Evolutionary conservation across 2,329 filamentous ascomycete species (phyloP).

Genomic region (Diaporthe citri): DNA sequence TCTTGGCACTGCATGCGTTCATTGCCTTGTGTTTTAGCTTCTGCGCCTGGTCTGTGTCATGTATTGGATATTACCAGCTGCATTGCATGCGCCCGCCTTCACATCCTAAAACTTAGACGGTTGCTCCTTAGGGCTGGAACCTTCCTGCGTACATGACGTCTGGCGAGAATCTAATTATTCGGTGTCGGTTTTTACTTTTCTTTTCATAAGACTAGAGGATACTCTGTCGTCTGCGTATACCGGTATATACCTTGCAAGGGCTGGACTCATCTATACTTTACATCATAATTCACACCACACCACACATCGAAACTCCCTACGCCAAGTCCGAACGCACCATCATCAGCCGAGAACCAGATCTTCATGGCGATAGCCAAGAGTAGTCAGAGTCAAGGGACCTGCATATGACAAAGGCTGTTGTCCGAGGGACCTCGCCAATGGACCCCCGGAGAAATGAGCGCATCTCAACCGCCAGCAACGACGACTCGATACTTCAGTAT

Average conservation of each 20-base stretch:
- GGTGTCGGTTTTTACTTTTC: neutral
- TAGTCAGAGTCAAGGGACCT: conserved; percentile 19
- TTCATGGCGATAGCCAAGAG: conserved; percentile 21
- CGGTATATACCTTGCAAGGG: neutral
- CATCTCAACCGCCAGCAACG: conserved; percentile 17
- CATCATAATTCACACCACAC: neutral
- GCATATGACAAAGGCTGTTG: conserved; percentile 21
- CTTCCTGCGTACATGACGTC: conserved; percentile 9
- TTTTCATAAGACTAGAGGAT: neutral
- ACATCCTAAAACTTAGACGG: conserved; percentile 28
- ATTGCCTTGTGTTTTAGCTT: conserved; percentile 23
- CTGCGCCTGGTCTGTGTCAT: conserved; percentile 18
- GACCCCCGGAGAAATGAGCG: conserved; percentile 28
- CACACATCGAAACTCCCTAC: neutral
- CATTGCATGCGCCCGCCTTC: neutral
- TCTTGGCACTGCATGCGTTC: conserved; percentile 27
- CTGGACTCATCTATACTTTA: neutral
- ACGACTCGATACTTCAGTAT: conserved; percentile 10
- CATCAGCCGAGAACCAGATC: neutral
- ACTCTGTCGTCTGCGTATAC: neutral
- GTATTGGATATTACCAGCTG: conserved; percentile 20
- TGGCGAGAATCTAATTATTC: neutral
- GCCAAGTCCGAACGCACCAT: neutral
- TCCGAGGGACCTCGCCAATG: conserved; percentile 29
- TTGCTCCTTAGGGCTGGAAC: conserved; percentile 13